Base-by-base conservation (phyloP, 169 alveolate genomes). In the Plasmodium fragile region DNA sequence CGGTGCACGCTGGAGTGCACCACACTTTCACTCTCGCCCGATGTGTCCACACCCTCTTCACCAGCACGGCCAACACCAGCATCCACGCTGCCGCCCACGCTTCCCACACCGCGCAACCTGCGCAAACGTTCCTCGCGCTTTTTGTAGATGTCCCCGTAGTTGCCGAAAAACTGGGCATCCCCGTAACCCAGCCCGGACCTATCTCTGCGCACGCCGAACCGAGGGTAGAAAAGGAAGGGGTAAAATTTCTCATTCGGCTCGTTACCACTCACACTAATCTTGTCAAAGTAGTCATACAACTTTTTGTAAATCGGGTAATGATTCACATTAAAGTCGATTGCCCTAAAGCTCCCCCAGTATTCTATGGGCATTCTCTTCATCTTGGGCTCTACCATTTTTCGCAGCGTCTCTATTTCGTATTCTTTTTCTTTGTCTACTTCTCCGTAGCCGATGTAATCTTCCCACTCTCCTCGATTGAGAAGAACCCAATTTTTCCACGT, bases 401-500 rank as follows among this genome's bases (percentile, higher is more conserved):
- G 92, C 92, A 78, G 84, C 43, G 93, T 96, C 95, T 39, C 78
- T 89, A 96, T 96, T 83, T 83, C 93, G 91, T 52, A 96, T 85
- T 96, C 70, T 4, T 16, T 16, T 45, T 41, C 53, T 13, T 83
- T 13, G 3, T 25, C 28, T 4, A 18, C 49, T 18, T 30, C 41
- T 28, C 39, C 81, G 59, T 73, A 84, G 49, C 83, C 85, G 32
- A 45, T 80, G 3, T 30, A 43, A 69, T 65, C 93, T 82, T 69
- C 65, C 92, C 95, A 96, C 81, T 89, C 94, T 7, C 97, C 97
- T 5, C 92, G 92, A n/a, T 94, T 93, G 6, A 96, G 49, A 3
- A 96, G 18, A 30, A 95, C 96, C 97, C 97, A 96, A 72, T 96
- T 96, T 49, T 96, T 87, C 97, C 97, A 96, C 16, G 96, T 95